Base-by-base conservation (phyloP, 352 stramenopile genomes). In the Phytophthora fragariae region DNA sequence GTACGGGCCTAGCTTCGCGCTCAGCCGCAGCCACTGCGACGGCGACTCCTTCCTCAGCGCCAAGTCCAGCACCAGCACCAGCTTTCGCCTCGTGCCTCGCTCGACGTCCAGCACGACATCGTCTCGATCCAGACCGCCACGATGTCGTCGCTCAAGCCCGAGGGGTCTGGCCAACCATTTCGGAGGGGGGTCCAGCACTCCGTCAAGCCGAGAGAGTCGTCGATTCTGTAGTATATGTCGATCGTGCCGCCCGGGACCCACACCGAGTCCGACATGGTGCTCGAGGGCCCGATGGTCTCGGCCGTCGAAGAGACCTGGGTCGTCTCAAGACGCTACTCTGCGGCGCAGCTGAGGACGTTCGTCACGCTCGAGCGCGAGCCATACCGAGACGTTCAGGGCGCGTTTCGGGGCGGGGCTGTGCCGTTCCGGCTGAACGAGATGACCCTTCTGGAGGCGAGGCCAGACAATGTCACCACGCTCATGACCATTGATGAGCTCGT, bases 261-360 rank as follows among this genome's bases (percentile, higher is more conserved):
- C 77, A 92, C 77, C 1, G 83, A 93, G 61, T 94, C 93, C 73
- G 77, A 88, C 29, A 65, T 92, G n/a, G 79, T 90, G 46, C 77
- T 88, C 1, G 75, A 83, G 12, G 65, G 70, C 49, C 57, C 65
- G 1, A 57, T 69, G 39, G 39, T 58, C 5, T 64, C 70, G 9
- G 57, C 49, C 37, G 49, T 46, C n/a, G 77, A 70, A 11, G 65
- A 82, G 53, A 73, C 75, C 37, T 94, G 87, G 87, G 75, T 88
- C 65, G 80, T 94, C 68, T 94, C 70, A 79, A 73, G n/a, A 69
- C 85, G 27, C 66, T 94, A 21, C 19, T 21, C 19, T 21, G 19
- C 19, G 19, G 19, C 19, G 0, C 19, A 21, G 19, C 19, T 21
- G 19, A 21, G 19, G 0, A 21, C 19, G 19, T 21, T 21, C 19